Percentiles rank a stretch among this genome's conserved stretches.
These are phyloP conservation scores for Tagetes patula DNA, from an alignment of 129 eudicot species.

Conservation along the genomic window DNA sequence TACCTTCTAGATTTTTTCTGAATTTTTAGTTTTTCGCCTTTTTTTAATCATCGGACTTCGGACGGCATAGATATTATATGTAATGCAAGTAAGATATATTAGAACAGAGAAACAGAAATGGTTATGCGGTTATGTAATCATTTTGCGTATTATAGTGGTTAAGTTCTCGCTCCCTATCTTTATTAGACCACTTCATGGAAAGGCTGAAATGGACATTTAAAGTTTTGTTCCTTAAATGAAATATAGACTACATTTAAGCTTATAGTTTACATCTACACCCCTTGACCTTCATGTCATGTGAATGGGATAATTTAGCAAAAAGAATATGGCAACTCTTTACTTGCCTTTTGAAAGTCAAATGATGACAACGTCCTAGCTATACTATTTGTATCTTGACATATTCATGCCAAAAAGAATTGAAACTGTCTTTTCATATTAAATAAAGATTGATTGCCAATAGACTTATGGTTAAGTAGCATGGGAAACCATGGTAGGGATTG, in stretches of 20 bases:
- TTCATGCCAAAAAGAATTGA: constrained; percentile 13
- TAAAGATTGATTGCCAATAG: no score
- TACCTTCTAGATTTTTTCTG: constrained; percentile 28
- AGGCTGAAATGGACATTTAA: not conserved
- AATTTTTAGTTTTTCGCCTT: not conserved
- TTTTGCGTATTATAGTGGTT: not conserved
- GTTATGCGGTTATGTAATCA: no score
- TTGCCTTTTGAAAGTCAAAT: constrained; percentile 35
- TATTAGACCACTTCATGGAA: no score
- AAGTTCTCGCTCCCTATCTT: not conserved
- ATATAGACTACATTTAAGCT: not conserved
- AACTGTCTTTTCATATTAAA: not conserved
- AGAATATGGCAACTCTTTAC: not conserved
- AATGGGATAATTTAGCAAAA: not conserved
- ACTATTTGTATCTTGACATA: constrained; percentile 17
- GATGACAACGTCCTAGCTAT: constrained; percentile 18
- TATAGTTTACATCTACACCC: constrained; percentile 21
- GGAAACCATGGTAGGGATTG: no score
- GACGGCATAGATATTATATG: no score
- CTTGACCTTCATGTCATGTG: constrained; percentile 19
- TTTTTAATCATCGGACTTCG: no score
- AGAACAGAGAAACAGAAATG: no score
- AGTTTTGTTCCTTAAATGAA: not conserved
- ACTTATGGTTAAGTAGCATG: no score
- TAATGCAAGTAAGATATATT: no score